Evolutionary conservation across 331 rosid species (phyloP).

Genomic region (Ulmus americana): DNA sequence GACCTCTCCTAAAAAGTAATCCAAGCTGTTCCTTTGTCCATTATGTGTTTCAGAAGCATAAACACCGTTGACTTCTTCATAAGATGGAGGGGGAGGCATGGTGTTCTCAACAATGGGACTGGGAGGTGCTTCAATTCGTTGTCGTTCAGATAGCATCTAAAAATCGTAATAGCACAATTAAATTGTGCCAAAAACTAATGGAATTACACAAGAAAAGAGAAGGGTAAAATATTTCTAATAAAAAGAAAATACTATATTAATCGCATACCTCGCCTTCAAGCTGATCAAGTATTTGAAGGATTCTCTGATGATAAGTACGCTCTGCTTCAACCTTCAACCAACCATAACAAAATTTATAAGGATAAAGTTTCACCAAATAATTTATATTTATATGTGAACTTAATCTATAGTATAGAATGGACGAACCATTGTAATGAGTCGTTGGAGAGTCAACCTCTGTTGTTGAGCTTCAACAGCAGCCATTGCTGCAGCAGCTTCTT

Average conservation of each 20-base stretch:
- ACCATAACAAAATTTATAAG: constrained; percentile 16
- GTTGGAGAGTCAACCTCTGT: constrained; percentile 91
- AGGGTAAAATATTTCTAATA: constrained; percentile 6
- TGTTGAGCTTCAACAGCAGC: constrained; percentile 98
- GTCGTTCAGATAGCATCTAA: constrained; percentile 85
- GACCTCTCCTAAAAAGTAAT: constrained; percentile 96
- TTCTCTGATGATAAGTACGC: constrained; percentile 79
- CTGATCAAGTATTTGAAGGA: constrained; percentile 75
- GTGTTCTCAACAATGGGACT: constrained; percentile 47
- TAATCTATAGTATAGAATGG: constrained; percentile 8
- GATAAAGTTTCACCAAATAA: constrained; percentile 12
- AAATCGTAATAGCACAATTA: constrained; percentile 21
- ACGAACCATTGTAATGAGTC: constrained; percentile 84
- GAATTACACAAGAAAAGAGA: constrained; percentile 7
- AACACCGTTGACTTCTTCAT: constrained; percentile 79
- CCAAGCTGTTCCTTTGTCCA: constrained; percentile 63
- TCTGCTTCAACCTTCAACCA: constrained; percentile 80
- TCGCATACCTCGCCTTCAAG: constrained; percentile 84
- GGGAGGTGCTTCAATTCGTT: constrained; percentile 91
- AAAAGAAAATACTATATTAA: constrained; percentile 6
- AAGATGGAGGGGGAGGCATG: constrained; percentile 84
- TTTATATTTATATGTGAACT: constrained; percentile 9
- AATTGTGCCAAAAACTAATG: constrained; percentile 19
- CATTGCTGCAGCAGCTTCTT: constrained; percentile 98
- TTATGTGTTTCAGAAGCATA: constrained; percentile 62